Evolutionary conservation across 805 yeast genomes (phyloP), one percentile per base, ranked within the genome.

Genomic region (Schizosaccharomyces cryophilus): DNA sequence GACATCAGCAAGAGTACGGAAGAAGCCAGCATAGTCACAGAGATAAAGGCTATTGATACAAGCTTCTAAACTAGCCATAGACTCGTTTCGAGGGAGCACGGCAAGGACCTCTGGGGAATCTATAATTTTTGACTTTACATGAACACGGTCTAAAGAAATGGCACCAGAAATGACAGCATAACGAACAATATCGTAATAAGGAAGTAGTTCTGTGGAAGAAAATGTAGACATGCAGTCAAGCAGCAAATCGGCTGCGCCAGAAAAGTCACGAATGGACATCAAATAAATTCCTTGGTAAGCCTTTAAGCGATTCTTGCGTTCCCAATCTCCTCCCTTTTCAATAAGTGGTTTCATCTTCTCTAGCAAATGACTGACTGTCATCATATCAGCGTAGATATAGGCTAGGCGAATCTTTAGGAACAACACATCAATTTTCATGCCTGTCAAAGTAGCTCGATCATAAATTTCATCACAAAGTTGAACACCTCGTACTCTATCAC

Each of bases 271-370:
- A 35, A 89, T 82, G 6, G 95, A 84, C 78, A 93, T 74, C 45
- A 80, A 74, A 70, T 87, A 86, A 59, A 93, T 77, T 26, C 98
- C 98, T 62, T 79, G 73, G 72, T 93, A 93, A 5, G 96, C 86
- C 75, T 93, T 93, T 76, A 80, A 87, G 66, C 96, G 76, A 74
- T 93, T 93, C 68, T 95, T 82, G 72, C 98, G 85, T 73, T 93
- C 98, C 98, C 98, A 93, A 71, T 93, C 98, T 64, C 98, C 98
- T 62, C 97, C 98, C 68, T 87, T 85, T 67, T 90, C 97, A 67
- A 93, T 87, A 70, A 87, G 77, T 29, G 64, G 62, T 26, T n/a
- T 21, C 21, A 84, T 81, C 66, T 82, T 82, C 61, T 84, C 90
- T 65, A 93, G 77, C 68, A 83, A 83, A 66, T 81, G 80, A 63